Evolutionary conservation across 345 rosid genomes (phyloP).

Genomic region (Rhodamnia argentea): DNA sequence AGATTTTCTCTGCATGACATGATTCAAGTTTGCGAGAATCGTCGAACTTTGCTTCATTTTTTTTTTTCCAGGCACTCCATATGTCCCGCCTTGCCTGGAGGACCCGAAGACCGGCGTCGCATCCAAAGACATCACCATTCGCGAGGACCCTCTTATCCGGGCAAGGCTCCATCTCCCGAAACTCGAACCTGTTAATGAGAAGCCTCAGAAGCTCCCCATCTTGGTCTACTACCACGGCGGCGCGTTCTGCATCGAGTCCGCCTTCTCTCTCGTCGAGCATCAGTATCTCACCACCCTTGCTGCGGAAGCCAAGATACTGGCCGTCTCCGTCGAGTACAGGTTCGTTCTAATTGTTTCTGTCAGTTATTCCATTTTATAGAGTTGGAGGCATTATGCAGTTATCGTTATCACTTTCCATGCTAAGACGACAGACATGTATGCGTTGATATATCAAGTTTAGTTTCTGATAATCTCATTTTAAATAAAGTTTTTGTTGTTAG

Average conservation of each 20-base stretch:
- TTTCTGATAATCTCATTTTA: not conserved
- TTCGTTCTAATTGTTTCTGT: not conserved
- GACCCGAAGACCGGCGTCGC: slow-evolving; percentile 12
- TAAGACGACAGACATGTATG: not conserved
- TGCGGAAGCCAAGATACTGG: slow-evolving; percentile 8
- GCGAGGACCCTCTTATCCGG: slow-evolving; percentile 5
- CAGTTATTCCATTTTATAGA: too few relatives aligned
- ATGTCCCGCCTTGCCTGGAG: slow-evolving; percentile 9
- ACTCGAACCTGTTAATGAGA: not conserved
- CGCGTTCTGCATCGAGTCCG: slow-evolving; percentile 15
- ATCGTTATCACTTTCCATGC: too few relatives aligned
- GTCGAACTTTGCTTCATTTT: not conserved
- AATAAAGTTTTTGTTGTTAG: not conserved
- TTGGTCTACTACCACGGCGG: slow-evolving; percentile 25
- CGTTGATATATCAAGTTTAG: not conserved
- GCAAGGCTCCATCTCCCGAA: slow-evolving; percentile 25
- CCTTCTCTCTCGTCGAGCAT: slow-evolving; percentile 13
- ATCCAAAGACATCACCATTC: slow-evolving; percentile 21
- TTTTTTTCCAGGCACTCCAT: not conserved
- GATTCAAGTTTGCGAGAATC: not conserved
- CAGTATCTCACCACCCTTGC: slow-evolving; percentile 9
- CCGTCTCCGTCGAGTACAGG: slow-evolving; percentile 28
- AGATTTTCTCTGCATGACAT: not conserved
- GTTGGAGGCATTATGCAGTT: too few relatives aligned
- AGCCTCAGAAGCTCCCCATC: slow-evolving; percentile 12